phyloP scores from a whole-genome alignment of 163 green algal species.

The Botryococcus braunii region DNA sequence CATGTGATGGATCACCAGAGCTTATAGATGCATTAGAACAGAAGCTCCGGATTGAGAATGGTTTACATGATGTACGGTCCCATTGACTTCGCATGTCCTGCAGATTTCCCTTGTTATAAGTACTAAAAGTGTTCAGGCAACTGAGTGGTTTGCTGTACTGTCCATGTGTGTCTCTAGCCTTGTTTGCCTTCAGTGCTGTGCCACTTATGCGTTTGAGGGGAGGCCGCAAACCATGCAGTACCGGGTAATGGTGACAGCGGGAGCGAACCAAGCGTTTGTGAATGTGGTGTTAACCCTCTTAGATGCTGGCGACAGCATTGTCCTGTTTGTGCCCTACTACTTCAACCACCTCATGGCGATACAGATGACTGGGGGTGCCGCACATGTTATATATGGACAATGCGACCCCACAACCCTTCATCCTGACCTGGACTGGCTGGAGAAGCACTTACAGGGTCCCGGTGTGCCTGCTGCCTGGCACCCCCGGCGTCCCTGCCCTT shows the following conservation, averaged over 20 bases:
- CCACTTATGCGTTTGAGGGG: neutral
- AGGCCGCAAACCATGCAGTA: constrained; percentile 31
- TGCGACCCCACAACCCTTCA: constrained; percentile 42
- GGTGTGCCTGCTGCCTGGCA: constrained; percentile 35
- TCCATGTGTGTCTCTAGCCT: neutral
- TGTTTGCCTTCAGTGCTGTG: neutral
- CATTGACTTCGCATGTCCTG: neutral
- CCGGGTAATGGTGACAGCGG: constrained; percentile 83
- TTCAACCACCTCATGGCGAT: constrained; percentile 93
- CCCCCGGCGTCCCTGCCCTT: constrained; percentile 7
- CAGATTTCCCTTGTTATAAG: neutral
- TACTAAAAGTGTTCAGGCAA: neutral
- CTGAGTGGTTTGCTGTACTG: neutral
- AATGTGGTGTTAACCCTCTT: constrained; percentile 77
- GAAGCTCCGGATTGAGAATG: constrained; percentile 58
- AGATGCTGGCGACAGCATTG: constrained; percentile 54
- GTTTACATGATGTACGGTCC: constrained; percentile 27
- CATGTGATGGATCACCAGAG: no score
- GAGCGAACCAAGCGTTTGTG: constrained; percentile 89
- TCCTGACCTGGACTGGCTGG: constrained; percentile 76
- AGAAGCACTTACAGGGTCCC: constrained; percentile 36
- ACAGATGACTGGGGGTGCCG: constrained; percentile 34
- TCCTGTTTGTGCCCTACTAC: constrained; percentile 87
- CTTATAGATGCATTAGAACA: constrained; percentile 37
- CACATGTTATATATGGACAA: constrained; percentile 37